Base-by-base conservation (phyloP, 2,329 filamentous ascomycete species). In the Emmonsiellopsis sp. region DNA sequence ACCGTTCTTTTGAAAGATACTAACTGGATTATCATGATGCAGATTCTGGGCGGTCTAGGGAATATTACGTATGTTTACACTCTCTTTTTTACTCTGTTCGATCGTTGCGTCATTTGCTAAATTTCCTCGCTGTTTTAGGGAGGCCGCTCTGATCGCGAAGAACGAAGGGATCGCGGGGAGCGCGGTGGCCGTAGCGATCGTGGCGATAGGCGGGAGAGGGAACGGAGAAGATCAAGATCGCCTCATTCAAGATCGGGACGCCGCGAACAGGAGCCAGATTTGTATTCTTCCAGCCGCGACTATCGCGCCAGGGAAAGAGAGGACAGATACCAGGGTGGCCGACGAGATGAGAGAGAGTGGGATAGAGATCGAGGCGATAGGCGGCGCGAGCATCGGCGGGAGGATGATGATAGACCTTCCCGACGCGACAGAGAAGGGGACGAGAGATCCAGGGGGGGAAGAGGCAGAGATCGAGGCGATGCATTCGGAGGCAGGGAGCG, bases 231-330 rank as follows among this genome's bases (percentile, higher is more conserved):
- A 59, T 95, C 91, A 56, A 84, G 92, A 67, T 97, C 92, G 14
- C 91, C 91, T 54, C 84, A 87, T 60, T 80, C 85, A 54, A 77
- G 85, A 58, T 71, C 77, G 54, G 74, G 78, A 61, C 84, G 88
- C 62, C 86, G 86, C 61, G 86, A 93, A 50, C 82, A 80, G 53
- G 85, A 88, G 61, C 79, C 83, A 69, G 90, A 96, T 71, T 84
- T 87, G 53, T 97, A 97, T 73, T 95, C 91, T 17, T 90, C 88
- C 5, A 95, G 90, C 71, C 86, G 92, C 61, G 91, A 86, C 74
- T 94, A 95, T 70, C 83, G 92, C 67, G 92, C 95, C 68, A 80
- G 92, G 57, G 92, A 97, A 74, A 87, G 92, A 57, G 92, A 97
- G 71, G 92, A 96, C 62, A 82, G 91, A 66, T 96, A 96, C 68